phyloP scores from a whole-genome alignment of 768 basidiomycete genomes.

The Sporobolomyces phaffii region DNA sequence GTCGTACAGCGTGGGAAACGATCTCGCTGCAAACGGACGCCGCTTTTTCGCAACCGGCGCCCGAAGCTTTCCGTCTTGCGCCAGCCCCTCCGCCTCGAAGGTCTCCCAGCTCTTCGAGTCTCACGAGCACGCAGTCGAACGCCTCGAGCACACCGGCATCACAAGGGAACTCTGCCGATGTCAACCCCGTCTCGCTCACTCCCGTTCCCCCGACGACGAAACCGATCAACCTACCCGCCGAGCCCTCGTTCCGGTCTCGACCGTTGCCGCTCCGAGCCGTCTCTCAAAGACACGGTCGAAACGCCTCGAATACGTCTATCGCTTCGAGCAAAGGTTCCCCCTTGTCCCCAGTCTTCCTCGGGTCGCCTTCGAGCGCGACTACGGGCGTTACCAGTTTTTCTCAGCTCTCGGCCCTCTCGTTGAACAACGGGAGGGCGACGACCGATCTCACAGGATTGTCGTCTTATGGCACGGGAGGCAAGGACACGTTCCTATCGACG shows the following conservation, averaged over 20 bases:
- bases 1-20: slow-evolving; percentile 64
- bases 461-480: background rate
- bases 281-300: slow-evolving; percentile 8
- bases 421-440: slow-evolving; percentile 12
- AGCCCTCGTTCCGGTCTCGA: background rate
- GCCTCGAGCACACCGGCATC: background rate
- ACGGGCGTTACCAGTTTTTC: slow-evolving; percentile 24
- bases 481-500: slow-evolving; percentile 2
- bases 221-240: slow-evolving; percentile 12
- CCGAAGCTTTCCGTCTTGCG: background rate
- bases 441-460: slow-evolving; percentile 11
- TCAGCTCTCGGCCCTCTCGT: slow-evolving; percentile 19
- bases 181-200: background rate
- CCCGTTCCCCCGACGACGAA: slow-evolving; percentile 8
- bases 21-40: slow-evolving; percentile 36
- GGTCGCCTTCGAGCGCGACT: slow-evolving; percentile 20
- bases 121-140: background rate
- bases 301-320: slow-evolving; percentile 20
- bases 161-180: background rate
- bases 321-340: slow-evolving; percentile 25
- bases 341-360: slow-evolving; percentile 27
- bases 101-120: background rate
- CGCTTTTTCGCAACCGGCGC: slow-evolving; percentile 22
- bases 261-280: slow-evolving; percentile 13
- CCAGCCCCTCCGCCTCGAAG: slow-evolving; percentile 9